Conservation (phyloP, 2,329 filamentous ascomycete genomes). For the Aspergillus intermedius region DNA sequence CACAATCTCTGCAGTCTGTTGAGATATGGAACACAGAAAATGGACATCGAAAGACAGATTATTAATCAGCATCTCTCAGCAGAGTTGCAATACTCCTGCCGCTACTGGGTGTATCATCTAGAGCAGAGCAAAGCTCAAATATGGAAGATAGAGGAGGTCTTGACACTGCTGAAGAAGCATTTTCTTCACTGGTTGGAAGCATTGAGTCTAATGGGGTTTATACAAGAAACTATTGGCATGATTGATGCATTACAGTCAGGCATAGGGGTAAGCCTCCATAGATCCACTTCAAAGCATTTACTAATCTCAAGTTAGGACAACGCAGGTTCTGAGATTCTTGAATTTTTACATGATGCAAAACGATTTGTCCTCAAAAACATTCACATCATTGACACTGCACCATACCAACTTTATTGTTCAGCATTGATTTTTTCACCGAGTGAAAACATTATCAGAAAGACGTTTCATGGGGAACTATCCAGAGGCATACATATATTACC, state of each 20-base stretch:
- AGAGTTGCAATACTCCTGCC: constrained; percentile 20
- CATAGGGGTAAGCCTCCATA: constrained; percentile 5
- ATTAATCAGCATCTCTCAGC: constrained; percentile 12
- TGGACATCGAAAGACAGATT: constrained; percentile 4
- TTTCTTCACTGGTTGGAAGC: constrained; percentile 22
- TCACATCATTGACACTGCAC: constrained; percentile 18
- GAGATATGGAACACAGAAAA: constrained; percentile 1
- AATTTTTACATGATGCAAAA: constrained; percentile 22
- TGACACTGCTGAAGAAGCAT: constrained; percentile 12
- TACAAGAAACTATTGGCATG: constrained; percentile 10
- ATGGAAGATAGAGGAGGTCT: constrained; percentile 2
- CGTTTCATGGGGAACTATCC: neutral
- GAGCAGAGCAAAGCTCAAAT: constrained; percentile 6
- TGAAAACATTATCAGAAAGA: neutral
- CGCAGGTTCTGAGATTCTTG: neutral
- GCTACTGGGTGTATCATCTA: constrained; percentile 21
- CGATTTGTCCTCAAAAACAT: constrained; percentile 21
- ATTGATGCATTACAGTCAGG: constrained; percentile 12
- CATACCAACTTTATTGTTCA: constrained; percentile 4
- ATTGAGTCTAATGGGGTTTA: constrained; percentile 12
- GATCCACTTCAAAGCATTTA: neutral
- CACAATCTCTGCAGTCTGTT: constrained; percentile 12
- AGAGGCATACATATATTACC: neutral
- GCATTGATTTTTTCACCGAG: neutral
- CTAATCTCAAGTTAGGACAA: neutral